Base-by-base conservation (phyloP, 345 rosid genomes). In the Eutrema yunnanense region DNA sequence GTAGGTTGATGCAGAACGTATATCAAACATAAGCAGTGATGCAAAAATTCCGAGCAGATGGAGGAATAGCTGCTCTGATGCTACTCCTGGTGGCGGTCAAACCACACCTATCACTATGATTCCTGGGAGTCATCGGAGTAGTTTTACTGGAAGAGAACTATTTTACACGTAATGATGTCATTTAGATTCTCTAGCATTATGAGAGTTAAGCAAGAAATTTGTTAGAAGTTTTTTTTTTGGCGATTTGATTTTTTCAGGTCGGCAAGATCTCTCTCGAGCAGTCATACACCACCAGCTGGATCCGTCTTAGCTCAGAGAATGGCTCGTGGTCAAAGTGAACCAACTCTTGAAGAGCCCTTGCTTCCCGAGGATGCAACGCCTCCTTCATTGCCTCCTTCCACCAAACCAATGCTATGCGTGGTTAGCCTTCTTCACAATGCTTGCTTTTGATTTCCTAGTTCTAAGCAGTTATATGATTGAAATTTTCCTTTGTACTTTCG, bases 241-340 rank as follows among this genome's bases (percentile, higher is more conserved):
- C 12, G 12, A 42, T 60, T 11, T 44, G 6, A 52, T 50, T 67
- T 34, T 50, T 32, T 76, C 82, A 92, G 97, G 81, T 89, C 96
- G 9, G 97, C 97, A 46, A 84, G 97, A 79, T 92, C 92, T 37
- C 71, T 92, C 67, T 77, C 97, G 29, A 87, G 88, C 42, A 89
- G 96, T 77, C 88, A 83, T 76, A 85, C 89, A 27, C 90, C 97
- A 43, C 82, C 85, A 9, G 76, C 79, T 22, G 91, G 96, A 76
- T 83, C 90, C 56, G 71, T 65, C 67, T 72, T 83, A 76, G 81
- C 83, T 44, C 91, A 79, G 72, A 75, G 83, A 76, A 82, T 83
- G 84, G 67, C 82, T 67, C 62, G 83, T 64, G 73, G 83, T 59
- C 69, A 74, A 41, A 41, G 51, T 14, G 73, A 58, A 72, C 65